phyloP scores from a whole-genome alignment of 1,284 basidiomycete species.

The Rhodotorula sp. region DNA sequence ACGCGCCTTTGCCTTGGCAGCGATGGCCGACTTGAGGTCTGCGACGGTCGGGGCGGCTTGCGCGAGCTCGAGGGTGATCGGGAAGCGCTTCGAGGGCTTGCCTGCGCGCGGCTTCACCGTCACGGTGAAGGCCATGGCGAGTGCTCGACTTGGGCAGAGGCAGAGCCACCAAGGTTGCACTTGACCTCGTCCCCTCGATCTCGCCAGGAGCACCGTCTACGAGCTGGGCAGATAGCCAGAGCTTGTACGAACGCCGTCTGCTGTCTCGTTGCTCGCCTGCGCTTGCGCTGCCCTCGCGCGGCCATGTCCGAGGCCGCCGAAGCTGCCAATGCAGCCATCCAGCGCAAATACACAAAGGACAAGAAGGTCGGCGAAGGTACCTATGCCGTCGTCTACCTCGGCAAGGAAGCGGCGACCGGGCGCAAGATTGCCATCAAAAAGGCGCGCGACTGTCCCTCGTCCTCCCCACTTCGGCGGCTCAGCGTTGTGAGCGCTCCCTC shows the following conservation, averaged over 20 bases:
- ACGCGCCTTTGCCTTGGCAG: conserved; percentile 57
- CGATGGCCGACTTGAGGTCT: conserved; percentile 53
- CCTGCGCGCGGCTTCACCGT: conserved; percentile 28
- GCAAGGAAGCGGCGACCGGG: conserved; percentile 69
- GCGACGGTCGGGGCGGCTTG: conserved; percentile 46
- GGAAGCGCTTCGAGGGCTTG: conserved; percentile 35
- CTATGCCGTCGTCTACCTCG: conserved; percentile 95
- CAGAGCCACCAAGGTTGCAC: no score
- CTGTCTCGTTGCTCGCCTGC: not conserved
- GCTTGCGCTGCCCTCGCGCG: not conserved
- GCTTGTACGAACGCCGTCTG: not conserved
- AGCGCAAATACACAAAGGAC: conserved; percentile 43
- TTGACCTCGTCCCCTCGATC: no score
- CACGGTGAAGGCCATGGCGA: conserved; percentile 8
- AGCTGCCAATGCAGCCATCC: conserved; percentile 39
- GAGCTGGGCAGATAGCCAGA: no score
- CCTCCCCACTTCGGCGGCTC: not conserved
- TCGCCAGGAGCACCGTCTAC: no score
- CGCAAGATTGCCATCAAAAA: conserved; percentile 95
- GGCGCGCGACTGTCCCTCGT: conserved; percentile 45
- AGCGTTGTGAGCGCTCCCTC: not conserved
- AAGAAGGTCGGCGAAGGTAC: conserved; percentile 77
- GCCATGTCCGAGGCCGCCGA: conserved; percentile 43
- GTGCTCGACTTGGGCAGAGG: no score
- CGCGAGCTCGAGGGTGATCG: conserved; percentile 23